phyloP scores from a whole-genome alignment of 116 monocot species.

The Iris pallida region DNA sequence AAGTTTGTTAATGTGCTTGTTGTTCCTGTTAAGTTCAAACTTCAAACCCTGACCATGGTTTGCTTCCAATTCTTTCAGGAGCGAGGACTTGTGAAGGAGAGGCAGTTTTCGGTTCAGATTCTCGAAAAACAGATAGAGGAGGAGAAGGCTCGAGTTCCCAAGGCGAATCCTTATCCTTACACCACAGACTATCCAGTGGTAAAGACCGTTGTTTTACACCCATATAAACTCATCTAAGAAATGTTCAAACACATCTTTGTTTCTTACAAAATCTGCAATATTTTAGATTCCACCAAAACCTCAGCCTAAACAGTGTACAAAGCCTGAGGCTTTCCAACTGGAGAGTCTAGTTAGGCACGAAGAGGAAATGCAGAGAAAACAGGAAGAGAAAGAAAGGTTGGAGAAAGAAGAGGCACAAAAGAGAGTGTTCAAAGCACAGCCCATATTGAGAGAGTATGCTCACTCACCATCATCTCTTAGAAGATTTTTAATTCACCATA shows the following conservation, averaged over 20 bases:
- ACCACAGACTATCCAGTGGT: slow-evolving; percentile 93
- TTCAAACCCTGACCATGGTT: neutral
- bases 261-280: no score
- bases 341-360: slow-evolving; percentile 85
- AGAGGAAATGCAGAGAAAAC: slow-evolving; percentile 53
- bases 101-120: slow-evolving; percentile 36
- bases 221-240: neutral
- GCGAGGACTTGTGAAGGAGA: slow-evolving; percentile 80
- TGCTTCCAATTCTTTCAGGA: slow-evolving; percentile 34
- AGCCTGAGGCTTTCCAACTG: slow-evolving; percentile 63
- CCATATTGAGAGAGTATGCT: slow-evolving; percentile 56
- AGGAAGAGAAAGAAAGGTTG: slow-evolving; percentile 52
- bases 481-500: neutral
- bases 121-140: slow-evolving; percentile 57
- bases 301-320: slow-evolving; percentile 65
- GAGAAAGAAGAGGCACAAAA: slow-evolving; percentile 65
- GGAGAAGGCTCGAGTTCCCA: slow-evolving; percentile 61
- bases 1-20: neutral
- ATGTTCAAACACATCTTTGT: neutral
- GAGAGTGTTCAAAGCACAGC: slow-evolving; percentile 72
- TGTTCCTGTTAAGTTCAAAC: neutral
- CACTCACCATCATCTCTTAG: neutral
- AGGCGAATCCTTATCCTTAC: slow-evolving; percentile 77
- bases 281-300: slow-evolving; percentile 79
- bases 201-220: slow-evolving; percentile 2